Conservation (phyloP, 2,329 filamentous ascomycete genomes). For the Diaporthe destruens region DNA sequence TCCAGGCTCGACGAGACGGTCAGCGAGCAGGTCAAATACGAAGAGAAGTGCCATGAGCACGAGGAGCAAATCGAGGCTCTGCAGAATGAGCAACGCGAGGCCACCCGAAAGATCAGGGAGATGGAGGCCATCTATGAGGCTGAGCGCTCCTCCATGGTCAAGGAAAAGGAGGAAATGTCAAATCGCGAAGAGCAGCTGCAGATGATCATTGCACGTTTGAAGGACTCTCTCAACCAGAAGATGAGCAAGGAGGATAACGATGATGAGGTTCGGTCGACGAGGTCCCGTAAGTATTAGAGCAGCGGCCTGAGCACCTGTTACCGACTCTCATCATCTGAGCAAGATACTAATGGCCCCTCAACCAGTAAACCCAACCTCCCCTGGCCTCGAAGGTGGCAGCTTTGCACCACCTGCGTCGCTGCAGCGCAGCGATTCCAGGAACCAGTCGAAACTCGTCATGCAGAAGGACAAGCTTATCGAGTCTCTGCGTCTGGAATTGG, state of each 20-base stretch:
- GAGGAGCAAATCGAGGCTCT: constrained; percentile 86
- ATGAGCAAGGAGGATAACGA: constrained; percentile 70
- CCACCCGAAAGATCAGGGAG: constrained; percentile 85
- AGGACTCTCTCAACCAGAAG: constrained; percentile 87
- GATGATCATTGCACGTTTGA: constrained; percentile 88
- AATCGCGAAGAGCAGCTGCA: constrained; percentile 92
- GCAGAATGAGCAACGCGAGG: constrained; percentile 87
- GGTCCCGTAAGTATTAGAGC: constrained; percentile 64
- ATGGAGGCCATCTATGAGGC: constrained; percentile 93
- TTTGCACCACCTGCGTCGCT: constrained; percentile 90
- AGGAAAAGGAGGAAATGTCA: constrained; percentile 90
- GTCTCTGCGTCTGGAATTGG: constrained; percentile 88
- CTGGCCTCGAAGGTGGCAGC: constrained; percentile 78
- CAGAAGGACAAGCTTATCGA: constrained; percentile 99
- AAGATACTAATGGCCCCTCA: constrained; percentile 25
- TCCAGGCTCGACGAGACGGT: constrained; percentile 86
- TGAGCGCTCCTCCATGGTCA: constrained; percentile 86
- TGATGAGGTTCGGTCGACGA: constrained; percentile 69
- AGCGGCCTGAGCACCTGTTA: neutral
- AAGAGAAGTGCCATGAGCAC: constrained; percentile 88
- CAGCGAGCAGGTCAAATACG: constrained; percentile 85
- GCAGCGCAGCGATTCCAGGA: constrained; percentile 88
- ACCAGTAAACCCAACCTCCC: constrained; percentile 67
- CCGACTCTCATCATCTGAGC: neutral
- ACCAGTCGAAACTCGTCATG: constrained; percentile 88